Conservation (phyloP, 306 rosid species). For the Pyrus communis region DNA sequence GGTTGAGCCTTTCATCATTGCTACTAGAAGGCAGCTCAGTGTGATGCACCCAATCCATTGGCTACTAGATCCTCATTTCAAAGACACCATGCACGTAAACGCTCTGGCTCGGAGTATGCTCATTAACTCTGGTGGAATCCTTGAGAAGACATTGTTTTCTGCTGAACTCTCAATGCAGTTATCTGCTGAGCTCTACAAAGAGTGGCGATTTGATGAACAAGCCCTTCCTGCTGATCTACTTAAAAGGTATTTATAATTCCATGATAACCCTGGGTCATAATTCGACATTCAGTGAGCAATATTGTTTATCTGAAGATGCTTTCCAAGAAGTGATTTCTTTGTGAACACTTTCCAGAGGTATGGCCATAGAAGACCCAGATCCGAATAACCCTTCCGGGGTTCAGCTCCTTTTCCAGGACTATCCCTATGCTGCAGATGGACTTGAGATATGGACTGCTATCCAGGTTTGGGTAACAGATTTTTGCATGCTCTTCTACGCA, state of each 20-base stretch:
- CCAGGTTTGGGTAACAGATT: constrained; percentile 56
- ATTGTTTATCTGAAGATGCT: neutral
- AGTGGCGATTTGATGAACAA: constrained; percentile 64
- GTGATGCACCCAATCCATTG: constrained; percentile 63
- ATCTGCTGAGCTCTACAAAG: constrained; percentile 52
- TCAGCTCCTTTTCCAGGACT: constrained; percentile 49
- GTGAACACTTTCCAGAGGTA: constrained; percentile 32
- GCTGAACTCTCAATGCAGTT: constrained; percentile 60
- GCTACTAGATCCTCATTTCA: constrained; percentile 67
- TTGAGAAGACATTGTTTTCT: constrained; percentile 48
- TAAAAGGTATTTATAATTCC: constrained; percentile 37
- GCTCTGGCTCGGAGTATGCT: constrained; percentile 45
- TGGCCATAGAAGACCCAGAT: constrained; percentile 48
- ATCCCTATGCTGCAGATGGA: constrained; percentile 74
- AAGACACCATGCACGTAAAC: constrained; percentile 61
- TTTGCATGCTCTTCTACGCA: constrained; percentile 52
- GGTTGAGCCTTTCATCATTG: constrained; percentile 78
- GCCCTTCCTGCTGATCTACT: constrained; percentile 75
- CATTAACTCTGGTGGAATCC: constrained; percentile 53
- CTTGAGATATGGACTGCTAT: constrained; percentile 72
- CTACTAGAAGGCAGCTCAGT: constrained; percentile 68
- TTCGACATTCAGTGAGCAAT: neutral
- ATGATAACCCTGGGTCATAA: neutral
- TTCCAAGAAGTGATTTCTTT: neutral
- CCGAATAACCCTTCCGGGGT: constrained; percentile 44